Base-by-base conservation (phyloP, 164 flowering plant species). In the Sedum album region DNA sequence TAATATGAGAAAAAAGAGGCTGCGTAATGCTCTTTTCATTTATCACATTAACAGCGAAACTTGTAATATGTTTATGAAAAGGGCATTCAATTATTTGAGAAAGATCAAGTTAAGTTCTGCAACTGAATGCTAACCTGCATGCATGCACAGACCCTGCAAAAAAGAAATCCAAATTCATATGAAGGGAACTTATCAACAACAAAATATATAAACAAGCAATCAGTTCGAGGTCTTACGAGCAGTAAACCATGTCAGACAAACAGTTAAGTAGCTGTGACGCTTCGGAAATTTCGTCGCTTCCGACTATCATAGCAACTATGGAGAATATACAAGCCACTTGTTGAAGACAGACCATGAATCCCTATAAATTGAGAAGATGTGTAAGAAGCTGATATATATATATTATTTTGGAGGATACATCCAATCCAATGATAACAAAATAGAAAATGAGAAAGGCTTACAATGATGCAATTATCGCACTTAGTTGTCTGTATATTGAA, bases 381-480 rank as follows among this genome's bases (percentile, higher is more conserved):
- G 33, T 57, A 28, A 57, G 62, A 28, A 57, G 62, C 62, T 26
- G 33, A 30, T n/a, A 57, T 57, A 28, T 17, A 57, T 28, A 26
- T 28, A 57, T 7, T 26, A 57, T 57, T 57, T 33, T 28, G 33
- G n/a, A 57, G 28, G 33, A 57, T 0, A 13, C 18, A 57, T 26
- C n/a, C 1, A 28, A 5, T 6, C 13, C 31, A 57, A 13, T 14
- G n/a, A n/a, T n/a, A n/a, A n/a, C n/a, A n/a, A n/a, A n/a, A n/a
- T n/a, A n/a, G n/a, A n/a, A n/a, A n/a, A n/a, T n/a, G n/a, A n/a
- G n/a, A n/a, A n/a, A n/a, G 65, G 76, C 31, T 41, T 86, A 88
- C 94, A 73, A 88, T 85, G 25, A 88, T 88, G 87, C 91, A 86
- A 78, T 86, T 85, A 67, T 88, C 94, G 61, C 94, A 88, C 60